Base-by-base conservation (phyloP, 106 monocot genomes). In the Dendrobium nobile region DNA sequence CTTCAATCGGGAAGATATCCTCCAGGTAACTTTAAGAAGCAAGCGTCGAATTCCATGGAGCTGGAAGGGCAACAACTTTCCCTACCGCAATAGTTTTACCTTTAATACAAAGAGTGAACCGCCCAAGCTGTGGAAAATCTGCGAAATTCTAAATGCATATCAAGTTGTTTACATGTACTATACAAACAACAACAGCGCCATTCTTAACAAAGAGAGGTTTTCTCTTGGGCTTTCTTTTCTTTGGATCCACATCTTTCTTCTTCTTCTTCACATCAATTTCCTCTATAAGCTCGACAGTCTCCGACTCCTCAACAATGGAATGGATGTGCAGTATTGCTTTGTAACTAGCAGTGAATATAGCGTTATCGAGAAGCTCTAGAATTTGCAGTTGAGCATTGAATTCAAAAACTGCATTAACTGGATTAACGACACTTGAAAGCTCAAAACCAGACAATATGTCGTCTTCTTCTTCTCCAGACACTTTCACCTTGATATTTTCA, bases 81-180 rank as follows among this genome's bases (percentile, higher is more conserved):
- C 98, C 98, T 10, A 99, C 87, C 4, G 98, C 98, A 47, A 99
- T 91, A 28, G 98, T 99, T 82, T 93, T 99, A 94, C 98, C 98
- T 98, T 95, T 95, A 9, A 91, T 91, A 18, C 98, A 85, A 70
- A 99, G 95, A 47, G 98, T 99, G 77, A 99, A 99, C 73, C 95
- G 91, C 28, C 98, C 98, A 43, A 99, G 92, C 84, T 99, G 95
- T 54, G 98, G 75, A 79, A 88, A 99, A 84, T 87, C 87, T 13
- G 89, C 78, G 43, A 95, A 99, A 4, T 91, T 99, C 85, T 99
- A 95, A 5, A 99, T 84, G 67, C 98, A 95, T 80, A 99, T 99
- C 84, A 90, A 58, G 75, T 93, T 99, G 81, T 81, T 95, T 72
- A 99, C 98, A 94, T 95, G 95, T 80, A 99, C 61, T 47, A 89